These are phyloP conservation scores for Microbotryum violaceum DNA, from an alignment of 1,284 basidiomycete genomes.

Conservation along the genomic window DNA sequence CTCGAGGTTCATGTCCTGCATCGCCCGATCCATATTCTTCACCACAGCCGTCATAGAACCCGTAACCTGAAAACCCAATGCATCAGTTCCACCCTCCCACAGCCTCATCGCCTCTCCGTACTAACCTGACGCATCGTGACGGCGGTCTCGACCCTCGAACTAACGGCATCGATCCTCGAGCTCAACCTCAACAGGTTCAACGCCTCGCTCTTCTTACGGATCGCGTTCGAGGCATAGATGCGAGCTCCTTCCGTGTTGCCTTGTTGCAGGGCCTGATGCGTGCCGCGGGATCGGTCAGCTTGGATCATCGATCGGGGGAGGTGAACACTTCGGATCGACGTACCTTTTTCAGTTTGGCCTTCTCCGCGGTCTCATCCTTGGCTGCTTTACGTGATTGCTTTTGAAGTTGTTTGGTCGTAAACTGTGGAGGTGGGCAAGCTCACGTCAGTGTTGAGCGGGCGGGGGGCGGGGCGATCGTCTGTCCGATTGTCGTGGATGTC, in stretches of 20 bases:
- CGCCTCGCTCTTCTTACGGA: conserved; percentile 93
- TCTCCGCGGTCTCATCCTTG: conserved; percentile 83
- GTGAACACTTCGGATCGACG: background rate
- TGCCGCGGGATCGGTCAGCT: background rate
- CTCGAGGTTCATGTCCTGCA: conserved; percentile 99
- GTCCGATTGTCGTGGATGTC: background rate
- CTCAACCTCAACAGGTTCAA: conserved; percentile 75
- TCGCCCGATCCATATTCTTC: conserved; percentile 96
- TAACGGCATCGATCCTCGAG: conserved; percentile 82
- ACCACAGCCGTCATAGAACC: conserved; percentile 95
- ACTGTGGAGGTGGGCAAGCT: conserved; percentile 49
- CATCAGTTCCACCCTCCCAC: background rate
- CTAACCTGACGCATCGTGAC: conserved; percentile 77
- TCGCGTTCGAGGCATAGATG: conserved; percentile 97
- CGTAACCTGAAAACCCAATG: conserved; percentile 55
- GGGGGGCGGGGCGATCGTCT: background rate
- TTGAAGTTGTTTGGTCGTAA: conserved; percentile 86
- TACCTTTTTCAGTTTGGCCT: conserved; percentile 82
- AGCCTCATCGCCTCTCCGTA: background rate
- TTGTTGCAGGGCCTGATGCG: conserved; percentile 77
- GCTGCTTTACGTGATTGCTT: conserved; percentile 91
- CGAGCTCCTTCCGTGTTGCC: conserved; percentile 96
- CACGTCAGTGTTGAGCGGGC: background rate
- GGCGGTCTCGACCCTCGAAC: conserved; percentile 95
- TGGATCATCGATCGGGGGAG: background rate